These are phyloP conservation scores for Aspergillus wentii DNA, from an alignment of 495 filamentous ascomycete species.

Conservation along the genomic window DNA sequence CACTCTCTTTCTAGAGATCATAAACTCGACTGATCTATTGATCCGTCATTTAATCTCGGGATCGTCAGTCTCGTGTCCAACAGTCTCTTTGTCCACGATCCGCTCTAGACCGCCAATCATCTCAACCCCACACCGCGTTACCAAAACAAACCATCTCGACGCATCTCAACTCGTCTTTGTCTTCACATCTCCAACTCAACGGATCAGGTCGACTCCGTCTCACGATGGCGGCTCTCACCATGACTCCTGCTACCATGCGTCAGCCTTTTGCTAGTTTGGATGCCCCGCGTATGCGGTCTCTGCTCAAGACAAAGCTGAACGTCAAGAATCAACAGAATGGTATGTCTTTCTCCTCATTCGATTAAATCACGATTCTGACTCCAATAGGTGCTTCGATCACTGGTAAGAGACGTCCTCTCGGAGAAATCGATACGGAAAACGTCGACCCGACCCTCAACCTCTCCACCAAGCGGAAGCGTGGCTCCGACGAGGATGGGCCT, in stretches of 20 bases:
- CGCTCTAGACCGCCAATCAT: neutral
- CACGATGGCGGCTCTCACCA: slow-evolving; percentile 38
- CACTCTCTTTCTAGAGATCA: too few species aligned
- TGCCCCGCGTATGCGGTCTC: slow-evolving; percentile 35
- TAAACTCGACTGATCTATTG: too few species aligned
- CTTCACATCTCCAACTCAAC: slow-evolving; percentile 1
- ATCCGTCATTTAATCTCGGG: too few species aligned
- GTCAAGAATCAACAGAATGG: slow-evolving; percentile 54
- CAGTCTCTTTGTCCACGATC: too few species aligned
- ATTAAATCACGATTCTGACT: slow-evolving; percentile 4
- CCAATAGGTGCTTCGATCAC: slow-evolving; percentile 19
- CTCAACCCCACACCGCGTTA: too few species aligned
- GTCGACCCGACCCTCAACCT: slow-evolving; percentile 65
- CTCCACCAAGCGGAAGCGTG: slow-evolving; percentile 62
- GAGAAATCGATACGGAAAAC: slow-evolving; percentile 69
- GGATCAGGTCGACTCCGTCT: neutral
- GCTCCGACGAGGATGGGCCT: slow-evolving; percentile 49
- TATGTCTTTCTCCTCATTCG: slow-evolving; percentile 18
- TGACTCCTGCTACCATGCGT: slow-evolving; percentile 33
- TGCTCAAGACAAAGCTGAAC: slow-evolving; percentile 41
- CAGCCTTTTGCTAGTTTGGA: slow-evolving; percentile 43
- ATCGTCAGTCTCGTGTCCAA: too few species aligned
- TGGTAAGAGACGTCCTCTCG: slow-evolving; percentile 36
- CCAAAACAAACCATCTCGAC: slow-evolving; percentile 2
- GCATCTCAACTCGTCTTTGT: neutral